Base-by-base conservation (phyloP, 2,329 filamentous ascomycete species). In the Colletotrichum sp. region DNA sequence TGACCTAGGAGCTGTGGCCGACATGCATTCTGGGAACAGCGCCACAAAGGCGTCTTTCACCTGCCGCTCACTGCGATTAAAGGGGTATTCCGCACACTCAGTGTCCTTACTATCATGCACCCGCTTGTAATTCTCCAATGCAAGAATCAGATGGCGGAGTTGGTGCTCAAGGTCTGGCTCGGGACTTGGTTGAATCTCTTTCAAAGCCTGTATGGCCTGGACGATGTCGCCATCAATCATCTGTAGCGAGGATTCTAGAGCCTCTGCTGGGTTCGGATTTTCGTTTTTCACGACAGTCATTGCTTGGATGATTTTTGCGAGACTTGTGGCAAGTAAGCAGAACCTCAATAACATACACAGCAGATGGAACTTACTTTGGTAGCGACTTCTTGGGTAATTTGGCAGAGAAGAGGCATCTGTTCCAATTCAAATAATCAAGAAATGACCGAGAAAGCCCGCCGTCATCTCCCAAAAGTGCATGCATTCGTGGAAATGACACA, bases 161-260 rank as follows among this genome's bases (percentile, higher is more conserved):
- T 68, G 64, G 3, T 70, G 71, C 30, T 80, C 64, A 2, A 85
- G 79, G 0, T 77, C 71, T 11, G 75, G 44, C 3, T 62, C 77
- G 2, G 77, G 62, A 3, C 78, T 68, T 4, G 81, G 79, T 4
- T 75, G 78, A 3, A 79, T 78, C 62, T 86, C 84, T 62, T 85
- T 86, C 22, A 85, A 77, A 3, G 84, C 83, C 63, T 86, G 83
- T 22, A 85, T 78, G 9, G 84, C 82, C 69, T 86, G 84, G 5
- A 86, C 82, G 34, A 85, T 80, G 65, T 86, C 84, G 30, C 83
- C 84, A 57, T 80, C 80, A 34, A 84, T 81, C 3, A 65, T 74
- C 11, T 79, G 80, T 6, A 85, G 75, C 34, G 11, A 59, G 30
- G 34, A 84, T 72, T 22, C 79, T 77, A 72, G 29, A 12, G 12